Conservation (phyloP, 768 basidiomycete genomes). For the Leucosporidium creatinivorum region DNA sequence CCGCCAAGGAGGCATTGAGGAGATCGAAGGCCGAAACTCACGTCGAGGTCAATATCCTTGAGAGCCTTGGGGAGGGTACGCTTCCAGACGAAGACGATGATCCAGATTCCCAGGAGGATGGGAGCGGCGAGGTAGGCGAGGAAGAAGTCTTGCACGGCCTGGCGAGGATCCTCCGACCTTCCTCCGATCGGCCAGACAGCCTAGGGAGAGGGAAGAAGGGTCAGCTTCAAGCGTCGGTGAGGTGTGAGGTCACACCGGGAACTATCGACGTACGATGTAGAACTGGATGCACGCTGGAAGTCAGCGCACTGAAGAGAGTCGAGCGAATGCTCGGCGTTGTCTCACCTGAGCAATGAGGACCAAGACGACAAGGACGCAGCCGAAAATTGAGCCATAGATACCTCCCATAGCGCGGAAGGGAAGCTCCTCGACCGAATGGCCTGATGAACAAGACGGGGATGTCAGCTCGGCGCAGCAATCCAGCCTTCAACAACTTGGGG, state of each 20-base stretch:
- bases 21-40: not conserved
- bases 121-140: conserved; percentile 18
- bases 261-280: conserved; percentile 21
- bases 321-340: no score
- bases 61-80: conserved; percentile 26
- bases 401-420: conserved; percentile 35
- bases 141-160: conserved; percentile 27
- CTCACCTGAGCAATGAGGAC: conserved; percentile 33
- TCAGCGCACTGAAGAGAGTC: not conserved
- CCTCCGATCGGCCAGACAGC: not conserved
- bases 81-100: conserved; percentile 31
- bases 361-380: conserved; percentile 28
- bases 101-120: conserved; percentile 33
- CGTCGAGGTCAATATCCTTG: conserved; percentile 36
- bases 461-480: no score
- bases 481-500: no score
- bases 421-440: conserved; percentile 33
- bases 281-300: conserved; percentile 13
- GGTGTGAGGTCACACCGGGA: no score
- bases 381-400: conserved; percentile 30
- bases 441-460: not conserved
- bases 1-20: no score
- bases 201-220: no score
- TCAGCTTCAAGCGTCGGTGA: no score
- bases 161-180: not conserved